Base-by-base conservation (phyloP, 768 basidiomycete species). In the Calocybe cyanea region DNA sequence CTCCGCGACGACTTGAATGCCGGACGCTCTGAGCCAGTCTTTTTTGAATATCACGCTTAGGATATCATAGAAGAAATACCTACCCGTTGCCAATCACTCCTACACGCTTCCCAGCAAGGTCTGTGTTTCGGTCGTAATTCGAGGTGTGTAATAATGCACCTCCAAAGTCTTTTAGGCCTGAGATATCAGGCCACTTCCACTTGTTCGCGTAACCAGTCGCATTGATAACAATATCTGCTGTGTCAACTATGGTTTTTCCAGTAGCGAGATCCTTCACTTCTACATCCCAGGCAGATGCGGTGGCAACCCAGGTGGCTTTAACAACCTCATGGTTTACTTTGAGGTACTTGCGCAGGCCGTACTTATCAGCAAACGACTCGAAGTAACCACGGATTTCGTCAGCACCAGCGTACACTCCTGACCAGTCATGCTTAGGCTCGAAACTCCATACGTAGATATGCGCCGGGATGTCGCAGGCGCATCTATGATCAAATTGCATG, bases 41-140 rank as follows among this genome's bases (percentile, higher is more conserved):
- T 6, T 28, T 28, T 5, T 28, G 6, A 28, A 28, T 11, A 28
- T 6, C n/a, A 18, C 10, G 11, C 7, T 6, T 18, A 24, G 10
- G 28, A 51, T 36, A 30, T 31, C 25, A 41, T 24, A 25, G 14
- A 21, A 41, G 9, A 14, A 9, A 19, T 14, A 45, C 60, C 38
- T 32, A 65, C 65, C 65, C 64, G 44, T 64, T 66, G 48, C 77
- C 76, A 65, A 58, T 66, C 43, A 61, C 58, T 49, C 52, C 68
- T 55, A 57, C 66, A 55, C 41, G 66, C 62, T 62, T 70, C 38
- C 67, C 70, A 55, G 49, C 62, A 18, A 60, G 57, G 38, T 62
- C 58, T 7, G 62, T 37, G n/a, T 39, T 44, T 13, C 51, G 47
- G 35, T 63, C 61, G 55, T 61, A 70, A n/a, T 53, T 48, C 1